Evolutionary conservation across 2,329 filamentous ascomycete genomes (phyloP), one percentile per base, ranked within the genome.

Genomic region (Neodidymelliopsis sp.): DNA sequence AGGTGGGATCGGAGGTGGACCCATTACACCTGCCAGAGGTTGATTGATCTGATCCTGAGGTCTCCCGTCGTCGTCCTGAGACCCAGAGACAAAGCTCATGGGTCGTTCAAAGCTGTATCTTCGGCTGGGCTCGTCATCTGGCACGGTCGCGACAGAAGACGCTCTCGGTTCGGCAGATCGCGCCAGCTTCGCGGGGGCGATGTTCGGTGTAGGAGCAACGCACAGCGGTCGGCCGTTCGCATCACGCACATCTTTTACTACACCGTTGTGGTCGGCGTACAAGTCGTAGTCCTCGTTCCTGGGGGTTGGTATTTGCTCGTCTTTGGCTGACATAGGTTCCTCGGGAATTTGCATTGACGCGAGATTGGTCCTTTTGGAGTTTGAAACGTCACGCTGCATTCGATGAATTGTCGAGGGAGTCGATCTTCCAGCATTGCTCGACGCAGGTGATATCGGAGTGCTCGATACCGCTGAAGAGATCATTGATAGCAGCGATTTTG

Each of bases 11-110:
- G 42, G 33, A 27, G 39, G 48, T 28, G 47, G 40, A 28, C 34
- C 24, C 41, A 24, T 41, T 22, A 49, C 41, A 19, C 46, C 45
- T 13, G 52, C 13, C n/a, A 44, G n/a, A 16, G 40, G 44, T 15
- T 57, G 60, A 41, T 68, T 71, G 58, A 73, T 70, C 43, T 72
- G 65, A 34, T 73, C 70, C 28, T 72, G 69, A 11, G 67, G 67
- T 18, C 61, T 60, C 19, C 69, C 70, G 44, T 68, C 62, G 13
- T 63, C 57, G 51, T 73, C 70, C 16, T 64, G 60, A 39, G 65
- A 60, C 10, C 66, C 65, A 29, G 64, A 70, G 19, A 71, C 49
- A 38, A 73, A 73, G 52, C 70, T 73, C 70, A 73, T 72, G 5
- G 69, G 70, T 15, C 70, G 59, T 20, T 70, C 70, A 10, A 56